Conservation (phyloP, 2,329 filamentous ascomycete genomes). For the Bipolaris gigantea region DNA sequence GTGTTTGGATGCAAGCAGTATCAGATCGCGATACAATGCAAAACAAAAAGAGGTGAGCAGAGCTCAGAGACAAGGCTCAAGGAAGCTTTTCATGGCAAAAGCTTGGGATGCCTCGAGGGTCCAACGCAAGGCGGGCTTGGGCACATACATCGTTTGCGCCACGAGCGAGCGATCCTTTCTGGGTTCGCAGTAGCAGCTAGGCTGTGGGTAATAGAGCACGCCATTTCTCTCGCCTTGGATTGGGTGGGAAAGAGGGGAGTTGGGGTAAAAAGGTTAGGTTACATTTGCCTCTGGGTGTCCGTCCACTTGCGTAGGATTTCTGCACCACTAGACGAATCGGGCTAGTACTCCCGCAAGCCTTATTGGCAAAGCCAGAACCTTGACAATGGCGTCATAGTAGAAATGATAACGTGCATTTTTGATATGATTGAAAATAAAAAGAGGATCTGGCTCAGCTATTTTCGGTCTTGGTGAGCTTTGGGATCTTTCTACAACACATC, state of each 20-base stretch:
- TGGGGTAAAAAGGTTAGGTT: neutral
- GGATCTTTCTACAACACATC: neutral
- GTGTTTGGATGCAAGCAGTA: neutral
- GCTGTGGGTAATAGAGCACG: slow-evolving; percentile 24
- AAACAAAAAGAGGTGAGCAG: neutral
- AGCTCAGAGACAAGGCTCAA: neutral
- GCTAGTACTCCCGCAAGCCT: neutral
- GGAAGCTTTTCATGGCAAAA: slow-evolving; percentile 30
- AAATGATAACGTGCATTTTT: neutral
- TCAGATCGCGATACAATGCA: neutral
- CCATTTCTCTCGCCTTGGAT: slow-evolving; percentile 22
- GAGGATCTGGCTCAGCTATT: neutral
- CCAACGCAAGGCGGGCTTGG: neutral
- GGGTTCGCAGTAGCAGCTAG: slow-evolving; percentile 4
- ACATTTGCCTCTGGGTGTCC: slow-evolving; percentile 3
- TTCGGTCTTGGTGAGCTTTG: neutral
- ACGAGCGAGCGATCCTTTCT: slow-evolving; percentile 1
- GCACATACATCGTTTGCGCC: slow-evolving; percentile 8
- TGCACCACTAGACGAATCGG: neutral
- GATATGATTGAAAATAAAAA: neutral
- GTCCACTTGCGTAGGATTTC: neutral
- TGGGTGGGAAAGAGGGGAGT: slow-evolving; percentile 12
- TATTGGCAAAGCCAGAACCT: neutral
- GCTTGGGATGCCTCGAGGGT: slow-evolving; percentile 8
- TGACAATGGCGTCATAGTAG: neutral